phyloP scores from a whole-genome alignment of 768 basidiomycete genomes.

The Butyriboletus loyo region DNA sequence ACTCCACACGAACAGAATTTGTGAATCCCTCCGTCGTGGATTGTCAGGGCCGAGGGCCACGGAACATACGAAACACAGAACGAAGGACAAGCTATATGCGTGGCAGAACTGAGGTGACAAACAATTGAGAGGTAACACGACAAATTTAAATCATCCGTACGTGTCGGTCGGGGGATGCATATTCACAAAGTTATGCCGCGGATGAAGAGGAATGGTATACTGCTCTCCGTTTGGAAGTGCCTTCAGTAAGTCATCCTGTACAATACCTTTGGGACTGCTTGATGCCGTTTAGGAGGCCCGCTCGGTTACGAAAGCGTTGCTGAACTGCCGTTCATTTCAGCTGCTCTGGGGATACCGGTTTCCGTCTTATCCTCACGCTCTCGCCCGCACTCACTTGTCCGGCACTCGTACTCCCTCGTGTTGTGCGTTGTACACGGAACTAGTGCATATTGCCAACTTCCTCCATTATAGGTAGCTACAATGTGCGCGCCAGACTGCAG shows the following conservation, averaged over 20 bases:
- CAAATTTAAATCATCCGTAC: neutral
- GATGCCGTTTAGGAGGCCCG: no score
- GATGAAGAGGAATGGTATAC: neutral
- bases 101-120: neutral
- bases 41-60: neutral
- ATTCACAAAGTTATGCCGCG: neutral
- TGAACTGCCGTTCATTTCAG: neutral
- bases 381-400: neutral
- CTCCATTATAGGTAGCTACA: neutral
- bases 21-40: neutral
- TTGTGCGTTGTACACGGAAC: neutral
- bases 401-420: neutral
- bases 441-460: neutral
- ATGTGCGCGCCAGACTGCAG: neutral
- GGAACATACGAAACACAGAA: neutral
- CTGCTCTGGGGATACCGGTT: neutral
- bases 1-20: neutral
- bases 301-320: neutral
- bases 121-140: no score
- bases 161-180: neutral
- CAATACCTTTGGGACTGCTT: neutral
- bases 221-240: neutral
- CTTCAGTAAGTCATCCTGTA: neutral
- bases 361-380: neutral
- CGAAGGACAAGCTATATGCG: neutral